Base-by-base conservation (phyloP, 2,329 filamentous ascomycete genomes). In the Colletotrichum lupini region DNA sequence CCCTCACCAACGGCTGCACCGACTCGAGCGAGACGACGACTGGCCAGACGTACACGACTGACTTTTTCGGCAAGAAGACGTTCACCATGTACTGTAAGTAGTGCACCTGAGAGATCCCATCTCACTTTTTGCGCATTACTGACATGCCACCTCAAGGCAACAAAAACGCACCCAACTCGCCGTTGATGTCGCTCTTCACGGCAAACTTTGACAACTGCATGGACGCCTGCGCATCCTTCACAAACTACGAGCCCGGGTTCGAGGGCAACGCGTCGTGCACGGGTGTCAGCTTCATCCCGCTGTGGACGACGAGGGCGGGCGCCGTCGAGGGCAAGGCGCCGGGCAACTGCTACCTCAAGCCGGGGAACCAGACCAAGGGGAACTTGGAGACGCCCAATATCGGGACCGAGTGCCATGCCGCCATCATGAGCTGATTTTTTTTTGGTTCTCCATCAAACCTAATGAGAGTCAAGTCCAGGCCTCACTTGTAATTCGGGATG, bases 341-440 rank as follows among this genome's bases (percentile, higher is more conserved):
- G 0, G 85, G 85, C 9, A 87, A 86, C 73, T 87, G 85, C 67
- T 86, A 86, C 73, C 79, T 87, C 24, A 86, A 86, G 76, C 81
- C 82, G 0, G 82, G 81, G 0, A 81, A 81, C 8, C 81, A 83
- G 75, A 81, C 79, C 62, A 55, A 74, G 35, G 76, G 77, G 1
- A 76, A 58, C 0, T 76, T 86, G 63, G 73, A 74, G 9, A 76
- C 73, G 14, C 80, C 81, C 1, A 81, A 80, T 49, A 80, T 81
- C 70, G 81, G 80, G 2, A 79, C 79, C 6, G 78, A 82, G 12
- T 80, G 80, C 24, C 83, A 85, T 64, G 81, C 82, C 0, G 84
- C 80, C 8, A 77, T 85, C 32, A 28, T 73, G 55, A 70, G 56
- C 32, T 55, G 19, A 49, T 49, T 11, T n/a, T n/a, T 60, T n/a